Conservation (phyloP, 371 early-diverging fungal genomes). For the Mucor mucedo region DNA sequence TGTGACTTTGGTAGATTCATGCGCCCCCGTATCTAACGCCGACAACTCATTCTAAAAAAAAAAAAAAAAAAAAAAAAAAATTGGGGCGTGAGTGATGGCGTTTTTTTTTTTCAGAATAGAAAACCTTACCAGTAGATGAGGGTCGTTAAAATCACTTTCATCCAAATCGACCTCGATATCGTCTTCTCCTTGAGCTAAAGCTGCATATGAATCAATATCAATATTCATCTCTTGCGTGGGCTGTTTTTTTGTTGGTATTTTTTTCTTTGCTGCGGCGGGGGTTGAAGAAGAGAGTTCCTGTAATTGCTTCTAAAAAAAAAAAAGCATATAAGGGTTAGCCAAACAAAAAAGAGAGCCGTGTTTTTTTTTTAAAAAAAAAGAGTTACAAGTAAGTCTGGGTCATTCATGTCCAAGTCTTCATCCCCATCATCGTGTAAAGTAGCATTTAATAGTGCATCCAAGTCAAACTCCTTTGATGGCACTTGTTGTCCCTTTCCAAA, state of each 20-base stretch:
- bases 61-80: background rate
- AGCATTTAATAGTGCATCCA: conserved; percentile 24
- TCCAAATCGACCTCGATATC: conserved; percentile 47
- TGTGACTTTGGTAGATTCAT: background rate
- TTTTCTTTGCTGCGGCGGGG: conserved; percentile 2
- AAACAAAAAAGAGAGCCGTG: background rate
- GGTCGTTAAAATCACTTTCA: conserved; percentile 48
- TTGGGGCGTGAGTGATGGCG: background rate
- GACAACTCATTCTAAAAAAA: conserved; percentile 36
- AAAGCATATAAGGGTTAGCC: background rate
- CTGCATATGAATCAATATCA: conserved; percentile 47
- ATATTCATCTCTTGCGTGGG: conserved; percentile 24
- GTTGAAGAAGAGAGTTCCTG: conserved; percentile 31
- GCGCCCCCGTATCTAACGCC: conserved; percentile 3
- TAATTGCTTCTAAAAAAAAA: conserved; percentile 40
- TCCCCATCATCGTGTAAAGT: conserved; percentile 35
- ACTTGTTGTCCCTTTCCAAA: conserved; percentile 12
- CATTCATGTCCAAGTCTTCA: conserved; percentile 44
- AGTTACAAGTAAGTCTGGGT: conserved; percentile 56
- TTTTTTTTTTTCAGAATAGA: background rate
- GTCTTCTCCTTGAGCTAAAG: conserved; percentile 40
- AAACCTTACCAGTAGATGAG: conserved; percentile 40
- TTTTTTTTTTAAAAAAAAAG: background rate
- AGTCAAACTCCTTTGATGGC: conserved; percentile 23
- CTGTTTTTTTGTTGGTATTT: conserved; percentile 11